A percentile compares a stretch with the other conserved stretches of the same genome.
phyloP scores from a whole-genome alignment of 2,329 filamentous ascomycete species.

The Grosmannia huntii region DNA sequence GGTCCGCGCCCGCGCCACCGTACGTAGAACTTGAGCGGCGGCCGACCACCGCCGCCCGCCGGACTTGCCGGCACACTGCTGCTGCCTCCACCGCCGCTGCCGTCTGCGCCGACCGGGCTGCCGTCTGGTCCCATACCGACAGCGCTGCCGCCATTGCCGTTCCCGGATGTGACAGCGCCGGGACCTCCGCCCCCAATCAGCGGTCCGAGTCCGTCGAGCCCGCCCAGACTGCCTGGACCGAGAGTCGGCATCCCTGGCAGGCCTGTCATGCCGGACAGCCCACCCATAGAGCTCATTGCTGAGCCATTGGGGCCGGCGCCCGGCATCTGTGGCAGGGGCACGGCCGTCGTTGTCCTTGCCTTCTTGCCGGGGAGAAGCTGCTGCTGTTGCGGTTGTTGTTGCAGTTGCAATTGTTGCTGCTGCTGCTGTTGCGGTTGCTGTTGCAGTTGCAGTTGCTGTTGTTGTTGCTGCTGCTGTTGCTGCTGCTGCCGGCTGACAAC shows the following conservation, averaged over 20 bases:
- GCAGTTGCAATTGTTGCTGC: neutral
- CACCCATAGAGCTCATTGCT: neutral
- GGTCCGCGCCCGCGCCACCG: conserved; percentile 17
- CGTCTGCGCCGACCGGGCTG: neutral
- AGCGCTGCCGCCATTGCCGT: neutral
- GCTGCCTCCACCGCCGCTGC: neutral
- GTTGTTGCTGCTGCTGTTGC: neutral
- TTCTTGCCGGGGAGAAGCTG: conserved; percentile 5
- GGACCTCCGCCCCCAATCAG: conserved; percentile 5
- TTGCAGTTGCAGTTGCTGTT: conserved; percentile 1
- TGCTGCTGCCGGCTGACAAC: neutral
- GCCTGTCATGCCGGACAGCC: conserved; percentile 4
- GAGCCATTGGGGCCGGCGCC: neutral
- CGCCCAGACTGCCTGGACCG: conserved; percentile 4
- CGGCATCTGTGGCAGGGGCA: neutral
- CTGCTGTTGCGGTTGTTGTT: conserved; percentile 1
- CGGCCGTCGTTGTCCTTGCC: neutral
- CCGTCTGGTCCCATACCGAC: neutral
- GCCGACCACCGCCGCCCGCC: neutral
- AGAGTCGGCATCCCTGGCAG: conserved; percentile 7
- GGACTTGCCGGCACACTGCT: neutral
- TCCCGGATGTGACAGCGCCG: neutral
- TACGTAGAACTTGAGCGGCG: conserved; percentile 14
- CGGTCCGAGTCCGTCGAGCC: conserved; percentile 8
- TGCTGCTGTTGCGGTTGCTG: conserved; percentile 6